Conservation (phyloP, 257 asterid genomes). For the Petunia secreta region DNA sequence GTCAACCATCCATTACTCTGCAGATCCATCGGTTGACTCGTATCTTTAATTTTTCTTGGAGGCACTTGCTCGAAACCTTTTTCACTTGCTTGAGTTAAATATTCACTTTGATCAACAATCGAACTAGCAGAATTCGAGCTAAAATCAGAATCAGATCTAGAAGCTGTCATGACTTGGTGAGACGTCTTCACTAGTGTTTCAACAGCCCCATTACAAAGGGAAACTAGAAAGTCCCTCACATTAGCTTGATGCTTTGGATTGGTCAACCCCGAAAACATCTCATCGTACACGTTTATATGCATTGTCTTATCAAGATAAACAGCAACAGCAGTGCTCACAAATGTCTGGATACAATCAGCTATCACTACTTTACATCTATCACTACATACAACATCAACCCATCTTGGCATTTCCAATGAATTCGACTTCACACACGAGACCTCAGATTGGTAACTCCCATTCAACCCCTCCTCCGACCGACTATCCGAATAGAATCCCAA, state of each 20-base stretch:
- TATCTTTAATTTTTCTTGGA: constrained; percentile 36
- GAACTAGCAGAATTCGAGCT: constrained; percentile 40
- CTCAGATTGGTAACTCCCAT: constrained; percentile 37
- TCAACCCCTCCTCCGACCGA: constrained; percentile 39
- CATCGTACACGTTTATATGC: constrained; percentile 82
- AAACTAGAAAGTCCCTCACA: constrained; percentile 63
- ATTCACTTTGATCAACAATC: constrained; percentile 42
- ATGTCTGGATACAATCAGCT: constrained; percentile 78
- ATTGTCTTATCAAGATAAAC: constrained; percentile 92
- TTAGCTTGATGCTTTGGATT: constrained; percentile 85
- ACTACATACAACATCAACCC: constrained; percentile 61
- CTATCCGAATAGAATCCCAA: constrained; percentile 60
- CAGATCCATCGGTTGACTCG: constrained; percentile 37
- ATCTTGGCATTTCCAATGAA: constrained; percentile 46
- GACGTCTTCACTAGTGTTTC: constrained; percentile 92
- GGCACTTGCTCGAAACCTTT: constrained; percentile 41
- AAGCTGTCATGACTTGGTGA: constrained; percentile 74
- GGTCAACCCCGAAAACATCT: constrained; percentile 80
- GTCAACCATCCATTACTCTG: constrained; percentile 70
- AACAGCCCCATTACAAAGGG: constrained; percentile 87
- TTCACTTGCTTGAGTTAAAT: constrained; percentile 29
- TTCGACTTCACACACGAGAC: constrained; percentile 31
- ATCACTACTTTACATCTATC: constrained; percentile 66
- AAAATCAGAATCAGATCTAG: constrained; percentile 45
- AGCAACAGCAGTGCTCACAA: constrained; percentile 83